These are phyloP conservation scores for Sporothrix dimorphospora DNA, from an alignment of 2,329 filamentous ascomycete genomes.

Conservation along the genomic window DNA sequence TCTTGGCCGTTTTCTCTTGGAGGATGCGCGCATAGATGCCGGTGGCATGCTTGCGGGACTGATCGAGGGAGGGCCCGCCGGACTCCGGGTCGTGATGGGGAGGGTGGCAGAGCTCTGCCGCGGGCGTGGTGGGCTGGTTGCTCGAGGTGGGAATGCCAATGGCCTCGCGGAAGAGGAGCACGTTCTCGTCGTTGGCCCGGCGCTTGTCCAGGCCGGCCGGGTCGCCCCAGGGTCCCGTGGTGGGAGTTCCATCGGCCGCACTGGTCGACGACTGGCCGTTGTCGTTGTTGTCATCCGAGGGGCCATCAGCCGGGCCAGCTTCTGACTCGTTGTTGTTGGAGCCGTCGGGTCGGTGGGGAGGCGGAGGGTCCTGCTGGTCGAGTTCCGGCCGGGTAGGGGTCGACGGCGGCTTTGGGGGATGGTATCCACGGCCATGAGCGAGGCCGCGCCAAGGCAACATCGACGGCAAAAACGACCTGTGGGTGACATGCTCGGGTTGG, in stretches of 20 bases:
- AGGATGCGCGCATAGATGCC: conserved; percentile 50
- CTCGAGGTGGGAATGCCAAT: conserved; percentile 46
- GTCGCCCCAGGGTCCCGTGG: conserved; percentile 39
- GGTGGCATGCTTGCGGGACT: conserved; percentile 41
- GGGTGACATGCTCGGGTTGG: not conserved
- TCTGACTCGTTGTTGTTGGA: not conserved
- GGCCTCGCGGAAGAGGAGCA: conserved; percentile 49
- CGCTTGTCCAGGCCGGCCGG: conserved; percentile 45
- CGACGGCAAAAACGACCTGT: not conserved
- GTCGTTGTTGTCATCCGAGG: not conserved
- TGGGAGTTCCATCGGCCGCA: not conserved
- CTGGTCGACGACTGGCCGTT: not conserved
- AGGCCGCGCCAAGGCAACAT: not conserved
- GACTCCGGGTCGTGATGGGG: not conserved
- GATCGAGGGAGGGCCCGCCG: conserved; percentile 38
- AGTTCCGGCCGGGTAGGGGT: not conserved
- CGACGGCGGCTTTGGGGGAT: not conserved
- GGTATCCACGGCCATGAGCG: not conserved
- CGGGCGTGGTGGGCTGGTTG: conserved; percentile 26
- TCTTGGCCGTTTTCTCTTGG: conserved; percentile 39
- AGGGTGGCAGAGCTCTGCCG: conserved; percentile 32
- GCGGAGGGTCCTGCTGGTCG: not conserved
- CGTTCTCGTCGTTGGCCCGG: conserved; percentile 44
- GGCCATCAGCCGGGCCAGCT: not conserved
- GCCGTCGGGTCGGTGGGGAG: too few species aligned